phyloP scores from a whole-genome alignment of 2,329 filamentous ascomycete genomes.

The Coleophoma cylindrospora region DNA sequence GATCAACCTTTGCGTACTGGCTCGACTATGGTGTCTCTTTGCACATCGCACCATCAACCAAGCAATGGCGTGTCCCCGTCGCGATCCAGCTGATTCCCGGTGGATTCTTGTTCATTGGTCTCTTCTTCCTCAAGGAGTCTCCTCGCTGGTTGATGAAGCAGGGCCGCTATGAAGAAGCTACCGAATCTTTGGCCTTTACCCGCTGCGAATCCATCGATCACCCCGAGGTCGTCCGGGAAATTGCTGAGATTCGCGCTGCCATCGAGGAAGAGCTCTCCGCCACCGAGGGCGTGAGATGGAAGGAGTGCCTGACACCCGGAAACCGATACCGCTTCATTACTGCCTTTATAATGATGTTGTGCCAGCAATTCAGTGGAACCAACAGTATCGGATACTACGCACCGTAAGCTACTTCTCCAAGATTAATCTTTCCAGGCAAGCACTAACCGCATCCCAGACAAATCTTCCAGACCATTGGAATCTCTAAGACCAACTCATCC shows the following conservation, averaged over 20 bases:
- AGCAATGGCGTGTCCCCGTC: constrained; percentile 45
- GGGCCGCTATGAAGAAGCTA: constrained; percentile 53
- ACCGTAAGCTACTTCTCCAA: neutral
- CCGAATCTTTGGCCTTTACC: constrained; percentile 47
- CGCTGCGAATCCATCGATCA: constrained; percentile 52
- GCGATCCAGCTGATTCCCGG: constrained; percentile 36
- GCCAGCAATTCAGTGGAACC: constrained; percentile 29
- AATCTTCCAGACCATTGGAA: constrained; percentile 62
- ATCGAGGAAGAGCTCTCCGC: constrained; percentile 69
- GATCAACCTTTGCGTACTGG: constrained; percentile 34
- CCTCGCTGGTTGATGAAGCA: constrained; percentile 67
- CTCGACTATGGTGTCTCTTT: constrained; percentile 40
- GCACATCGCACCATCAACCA: constrained; percentile 30
- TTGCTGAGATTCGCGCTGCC: constrained; percentile 57
- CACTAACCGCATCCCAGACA: too few species aligned
- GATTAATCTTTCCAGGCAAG: too few species aligned
- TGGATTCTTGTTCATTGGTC: constrained; percentile 62
- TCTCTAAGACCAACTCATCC: constrained; percentile 48
- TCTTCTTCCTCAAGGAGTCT: constrained; percentile 62
- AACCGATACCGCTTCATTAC: constrained; percentile 38
- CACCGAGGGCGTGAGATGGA: constrained; percentile 58
- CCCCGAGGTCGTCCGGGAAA: constrained; percentile 53
- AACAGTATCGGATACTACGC: constrained; percentile 20
- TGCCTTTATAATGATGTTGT: constrained; percentile 39
- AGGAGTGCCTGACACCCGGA: constrained; percentile 35